Percentiles rank a stretch among this genome's conserved stretches.
Evolutionary conservation across 2,329 filamentous ascomycete species (phyloP).

Genomic region (Fusarium beomiforme): DNA sequence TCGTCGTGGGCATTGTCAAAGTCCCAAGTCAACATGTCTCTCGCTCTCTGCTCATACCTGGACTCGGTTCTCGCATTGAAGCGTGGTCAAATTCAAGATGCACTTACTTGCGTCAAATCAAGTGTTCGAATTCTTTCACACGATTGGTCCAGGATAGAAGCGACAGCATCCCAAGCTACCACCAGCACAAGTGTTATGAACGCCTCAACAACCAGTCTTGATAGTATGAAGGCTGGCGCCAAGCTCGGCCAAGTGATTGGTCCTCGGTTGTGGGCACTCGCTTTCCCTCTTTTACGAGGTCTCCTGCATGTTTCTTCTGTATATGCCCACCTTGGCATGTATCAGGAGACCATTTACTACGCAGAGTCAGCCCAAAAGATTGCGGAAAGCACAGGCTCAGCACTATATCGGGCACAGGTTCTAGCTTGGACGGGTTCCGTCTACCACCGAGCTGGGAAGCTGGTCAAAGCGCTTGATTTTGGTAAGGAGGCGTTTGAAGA

Average conservation of each 20-base stretch:
- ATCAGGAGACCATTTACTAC: constrained; percentile 88
- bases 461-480: constrained; percentile 66
- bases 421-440: constrained; percentile 65
- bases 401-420: constrained; percentile 65
- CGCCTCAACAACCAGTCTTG: constrained; percentile 44
- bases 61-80: constrained; percentile 74
- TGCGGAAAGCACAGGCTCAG: constrained; percentile 73
- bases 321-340: constrained; percentile 86
- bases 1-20: constrained; percentile 49
- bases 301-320: constrained; percentile 79
- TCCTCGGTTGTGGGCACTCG: constrained; percentile 82
- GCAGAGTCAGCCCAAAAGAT: constrained; percentile 85
- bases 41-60: constrained; percentile 58
- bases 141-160: constrained; percentile 65
- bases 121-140: constrained; percentile 65
- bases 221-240: constrained; percentile 40
- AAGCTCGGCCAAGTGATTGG: constrained; percentile 41
- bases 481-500: constrained; percentile 63
- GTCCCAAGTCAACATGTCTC: constrained; percentile 45
- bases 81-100: constrained; percentile 66
- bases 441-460: constrained; percentile 66
- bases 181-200: constrained; percentile 41
- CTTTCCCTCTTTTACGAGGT: constrained; percentile 76
- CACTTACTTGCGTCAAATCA: constrained; percentile 66
- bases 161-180: constrained; percentile 26